Base-by-base conservation (phyloP, 2,329 filamentous ascomycete species). In the Diaporthe australafricana region DNA sequence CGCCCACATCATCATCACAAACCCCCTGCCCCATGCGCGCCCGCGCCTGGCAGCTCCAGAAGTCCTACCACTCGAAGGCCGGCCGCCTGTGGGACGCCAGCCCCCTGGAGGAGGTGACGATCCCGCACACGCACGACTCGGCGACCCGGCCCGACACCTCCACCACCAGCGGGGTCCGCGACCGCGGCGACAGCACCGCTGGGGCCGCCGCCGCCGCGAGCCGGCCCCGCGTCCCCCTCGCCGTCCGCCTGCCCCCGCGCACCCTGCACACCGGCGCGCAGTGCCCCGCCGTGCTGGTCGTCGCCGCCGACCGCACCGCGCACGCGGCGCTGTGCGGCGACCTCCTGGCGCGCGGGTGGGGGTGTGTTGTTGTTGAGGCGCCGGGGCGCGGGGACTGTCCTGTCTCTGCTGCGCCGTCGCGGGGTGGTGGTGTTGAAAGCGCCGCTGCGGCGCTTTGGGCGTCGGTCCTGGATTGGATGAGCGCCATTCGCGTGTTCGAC, bases 321-420 rank as follows among this genome's bases (percentile, higher is more conserved):
- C 91, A 91, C 79, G 90, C 89, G 6, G 81, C 83, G 67, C 86
- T 90, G 1, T 87, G 85, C 52, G 84, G 92, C 69, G 90, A 91
- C 80, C 91, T 92, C 75, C 80, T 91, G 6, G 78, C 83, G 3
- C 87, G 90, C 55, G 91, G 90, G 4, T 93, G 91, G 90, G 91
- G 85, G 0, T 83, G 82, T 11, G 85, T 93, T 1, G 87, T 91
- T 25, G 85, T 85, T 8, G 91, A 93, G 80, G 90, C 91, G 70
- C 90, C 90, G 0, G 91, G 90, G 0, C 92, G 89, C 4, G 91
- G 89, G 5, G 91, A 93, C 77, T 92, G 88, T 73, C 91, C 91
- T 0, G 89, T 91, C 0, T 88, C 91, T 73, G 84, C 89, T 27
- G 83, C 84, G 0, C 8, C 7, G 1, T 42, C 14, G 25, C 48